These are phyloP conservation scores for Dipodascopsis uninucleata DNA, from an alignment of 805 yeast species.

Conservation along the genomic window DNA sequence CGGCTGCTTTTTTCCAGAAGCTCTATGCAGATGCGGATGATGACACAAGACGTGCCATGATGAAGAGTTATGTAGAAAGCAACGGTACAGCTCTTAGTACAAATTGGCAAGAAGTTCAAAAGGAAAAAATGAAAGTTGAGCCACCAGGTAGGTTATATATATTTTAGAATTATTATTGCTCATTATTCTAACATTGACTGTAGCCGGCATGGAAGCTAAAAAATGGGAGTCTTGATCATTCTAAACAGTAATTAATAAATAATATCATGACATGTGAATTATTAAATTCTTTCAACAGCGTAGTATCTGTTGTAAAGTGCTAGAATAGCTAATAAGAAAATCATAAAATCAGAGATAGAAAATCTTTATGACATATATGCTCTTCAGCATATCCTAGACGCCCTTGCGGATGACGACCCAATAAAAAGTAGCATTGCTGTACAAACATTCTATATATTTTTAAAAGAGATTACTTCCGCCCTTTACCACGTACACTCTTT, in stretches of 20 bases:
- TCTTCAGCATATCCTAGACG: too few relatives aligned
- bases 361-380: too few relatives aligned
- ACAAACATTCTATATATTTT: too few relatives aligned
- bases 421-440: too few relatives aligned
- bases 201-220: constrained; percentile 25
- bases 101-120: constrained; percentile 83
- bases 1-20: constrained; percentile 63
- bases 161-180: too few relatives aligned
- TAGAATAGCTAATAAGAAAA: too few relatives aligned
- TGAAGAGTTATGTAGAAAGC: constrained; percentile 91
- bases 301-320: too few relatives aligned
- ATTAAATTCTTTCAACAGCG: too few relatives aligned
- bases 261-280: too few relatives aligned
- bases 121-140: constrained; percentile 56
- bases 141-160: constrained; percentile 49
- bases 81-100: constrained; percentile 92
- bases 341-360: too few relatives aligned
- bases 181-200: background rate
- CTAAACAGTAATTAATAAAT: too few relatives aligned
- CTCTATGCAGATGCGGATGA: constrained; percentile 78
- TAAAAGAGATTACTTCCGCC: constrained; percentile 4
- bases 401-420: too few relatives aligned
- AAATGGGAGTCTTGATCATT: constrained; percentile 8
- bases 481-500: constrained; percentile 1
- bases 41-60: constrained; percentile 89